These are phyloP conservation scores for Bipolaris cookei DNA, from an alignment of 2,329 filamentous ascomycete genomes.

Conservation along the genomic window DNA sequence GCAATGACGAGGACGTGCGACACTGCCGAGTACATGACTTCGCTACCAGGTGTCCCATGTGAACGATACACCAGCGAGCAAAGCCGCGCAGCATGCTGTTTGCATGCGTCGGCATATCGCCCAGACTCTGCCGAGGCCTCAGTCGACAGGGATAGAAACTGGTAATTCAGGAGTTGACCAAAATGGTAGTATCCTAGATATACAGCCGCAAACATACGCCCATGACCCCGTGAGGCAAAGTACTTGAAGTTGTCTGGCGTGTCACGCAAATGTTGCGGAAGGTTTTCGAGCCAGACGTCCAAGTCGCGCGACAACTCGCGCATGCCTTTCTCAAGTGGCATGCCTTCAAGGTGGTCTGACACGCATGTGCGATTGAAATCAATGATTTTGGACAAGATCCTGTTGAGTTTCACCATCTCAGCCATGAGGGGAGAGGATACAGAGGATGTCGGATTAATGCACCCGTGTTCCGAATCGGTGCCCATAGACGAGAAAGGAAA, in stretches of 20 bases:
- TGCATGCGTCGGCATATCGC: slow-evolving; percentile 30
- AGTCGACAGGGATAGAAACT: slow-evolving; percentile 25
- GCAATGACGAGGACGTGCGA: slow-evolving; percentile 34
- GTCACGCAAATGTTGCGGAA: slow-evolving; percentile 34
- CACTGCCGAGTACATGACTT: slow-evolving; percentile 32
- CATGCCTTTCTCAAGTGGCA: slow-evolving; percentile 22
- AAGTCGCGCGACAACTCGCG: slow-evolving; percentile 27
- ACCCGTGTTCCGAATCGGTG: slow-evolving; percentile 16
- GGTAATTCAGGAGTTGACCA: slow-evolving; percentile 33
- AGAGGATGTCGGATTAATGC: slow-evolving; percentile 13
- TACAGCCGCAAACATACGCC: slow-evolving; percentile 32
- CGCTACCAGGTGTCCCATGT: slow-evolving; percentile 25
- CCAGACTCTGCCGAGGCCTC: slow-evolving; percentile 22
- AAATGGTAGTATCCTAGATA: slow-evolving; percentile 37
- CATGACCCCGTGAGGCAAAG: slow-evolving; percentile 30
- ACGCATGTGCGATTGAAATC: slow-evolving; percentile 33
- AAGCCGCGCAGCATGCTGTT: slow-evolving; percentile 30
- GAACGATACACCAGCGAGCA: slow-evolving; percentile 34
- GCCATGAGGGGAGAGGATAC: slow-evolving; percentile 29
- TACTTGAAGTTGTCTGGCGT: slow-evolving; percentile 31
- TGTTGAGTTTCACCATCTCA: slow-evolving; percentile 36
- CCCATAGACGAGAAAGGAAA: slow-evolving; percentile 31
- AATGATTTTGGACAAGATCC: slow-evolving; percentile 30
- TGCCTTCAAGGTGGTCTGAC: slow-evolving; percentile 31
- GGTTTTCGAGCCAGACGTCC: slow-evolving; percentile 27